Conservation (phyloP, 1,284 basidiomycete genomes). For the Malassezia caprae region DNA sequence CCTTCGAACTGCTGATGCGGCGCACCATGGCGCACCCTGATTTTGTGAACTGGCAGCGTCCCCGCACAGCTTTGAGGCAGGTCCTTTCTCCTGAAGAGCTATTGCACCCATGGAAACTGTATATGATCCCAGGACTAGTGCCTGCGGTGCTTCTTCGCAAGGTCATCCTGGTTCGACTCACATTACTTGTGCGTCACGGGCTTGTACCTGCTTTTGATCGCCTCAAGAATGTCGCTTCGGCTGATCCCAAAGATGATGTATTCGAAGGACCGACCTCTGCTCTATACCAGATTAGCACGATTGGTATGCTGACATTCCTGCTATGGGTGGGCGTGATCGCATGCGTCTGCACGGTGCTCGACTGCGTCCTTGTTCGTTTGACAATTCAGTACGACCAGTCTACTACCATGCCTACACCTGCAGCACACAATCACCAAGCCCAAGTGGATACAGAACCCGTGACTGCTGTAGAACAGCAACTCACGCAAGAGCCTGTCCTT, state of each 20-base stretch:
- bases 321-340: slow-evolving; percentile 31
- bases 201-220: slow-evolving; percentile 29
- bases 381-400: slow-evolving; percentile 30
- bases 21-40: slow-evolving; percentile 38
- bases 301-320: slow-evolving; percentile 33
- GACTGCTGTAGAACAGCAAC: slow-evolving; percentile 1
- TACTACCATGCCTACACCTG: slow-evolving; percentile 11
- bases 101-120: slow-evolving; percentile 38
- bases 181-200: neutral
- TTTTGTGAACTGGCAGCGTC: slow-evolving; percentile 23
- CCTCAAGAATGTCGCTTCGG: slow-evolving; percentile 24
- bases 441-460: slow-evolving; percentile 30
- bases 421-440: slow-evolving; percentile 36
- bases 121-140: slow-evolving; percentile 33
- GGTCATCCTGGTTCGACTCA: neutral
- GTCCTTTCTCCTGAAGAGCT: slow-evolving; percentile 36
- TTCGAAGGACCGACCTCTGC: slow-evolving; percentile 32
- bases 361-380: slow-evolving; percentile 40
- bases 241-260: slow-evolving; percentile 22
- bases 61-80: slow-evolving; percentile 29
- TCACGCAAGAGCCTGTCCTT: slow-evolving; percentile 35
- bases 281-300: slow-evolving; percentile 24
- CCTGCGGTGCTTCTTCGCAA: slow-evolving; percentile 2
- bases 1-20: slow-evolving; percentile 36
- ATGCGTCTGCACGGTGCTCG: slow-evolving; percentile 34